Base-by-base conservation (phyloP, 345 rosid species). In the Melastoma malabathricum region DNA sequence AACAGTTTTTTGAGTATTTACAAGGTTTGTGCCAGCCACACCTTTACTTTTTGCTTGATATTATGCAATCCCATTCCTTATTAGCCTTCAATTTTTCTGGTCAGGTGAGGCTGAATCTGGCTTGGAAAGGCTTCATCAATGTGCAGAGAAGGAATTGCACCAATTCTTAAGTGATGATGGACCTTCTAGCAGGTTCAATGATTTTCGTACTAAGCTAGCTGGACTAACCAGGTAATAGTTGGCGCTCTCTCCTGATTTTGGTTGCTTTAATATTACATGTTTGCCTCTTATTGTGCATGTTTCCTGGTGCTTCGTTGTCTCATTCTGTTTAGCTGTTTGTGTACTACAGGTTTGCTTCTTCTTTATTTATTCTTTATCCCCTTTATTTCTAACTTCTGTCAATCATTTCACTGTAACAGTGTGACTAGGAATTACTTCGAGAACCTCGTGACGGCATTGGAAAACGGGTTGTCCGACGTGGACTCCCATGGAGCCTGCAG, bases 31-130 rank as follows among this genome's bases (percentile, higher is more conserved):
- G 10, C 41, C 41, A 2, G 10, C 15, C 44, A 10, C 31, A 14
- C 31, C 44, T 43, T 51, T 16, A 17, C 31, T 12, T 14, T 34
- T 34, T 34, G 18, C 23, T 43, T 27, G 19, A 17, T 51, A 29
- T 10, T 16, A 20, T 34, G 41, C 25, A 46, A 7, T 17, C 22
- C 52, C 4, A 47, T 64, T 1, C 57, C 20, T 47, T 68, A 48
- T 71, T 34, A 67, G 18, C 56, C 2, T 1, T 34, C 12, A 12
- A 34, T 34, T 34, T 34, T 34, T 34, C 12, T 34, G 10, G 41
- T 8, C 65, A 93, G 99, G 99, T 60, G 99, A 88, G 64, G 99
- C 99, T 12, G 99, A 88, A 64, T 79, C 92, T 10, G 94, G 92
- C 51, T 57, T 93, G 77, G 97, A 93, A 72, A 80, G 95, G 71